Evolutionary conservation across 148 eudicot species (phyloP).

Genomic region (Silene conica): DNA sequence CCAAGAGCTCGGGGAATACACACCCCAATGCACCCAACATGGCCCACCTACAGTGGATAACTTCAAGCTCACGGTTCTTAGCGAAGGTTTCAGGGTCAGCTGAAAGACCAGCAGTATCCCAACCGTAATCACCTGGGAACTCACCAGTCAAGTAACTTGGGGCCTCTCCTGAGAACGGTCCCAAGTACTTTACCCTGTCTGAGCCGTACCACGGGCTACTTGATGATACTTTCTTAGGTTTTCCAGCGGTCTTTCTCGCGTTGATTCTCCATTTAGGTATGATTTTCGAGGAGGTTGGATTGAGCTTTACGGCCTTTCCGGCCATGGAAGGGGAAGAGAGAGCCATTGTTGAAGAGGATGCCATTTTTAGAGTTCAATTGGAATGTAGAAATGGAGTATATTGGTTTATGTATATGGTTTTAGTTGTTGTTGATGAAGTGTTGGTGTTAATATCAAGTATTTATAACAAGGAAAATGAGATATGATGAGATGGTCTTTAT

Average conservation of each 20-base stretch:
- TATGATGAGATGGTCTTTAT: slow-evolving; percentile 4
- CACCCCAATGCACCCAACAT: slow-evolving; percentile 43
- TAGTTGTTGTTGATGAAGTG: not conserved
- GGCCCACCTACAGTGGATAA: slow-evolving; percentile 43
- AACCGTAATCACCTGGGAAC: slow-evolving; percentile 43
- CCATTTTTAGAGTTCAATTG: no score
- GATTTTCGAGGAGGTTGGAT: slow-evolving; percentile 24
- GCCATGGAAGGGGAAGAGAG: slow-evolving; percentile 32
- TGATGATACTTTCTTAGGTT: slow-evolving; percentile 27
- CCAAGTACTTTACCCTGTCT: slow-evolving; percentile 44
- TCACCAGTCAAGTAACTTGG: slow-evolving; percentile 43
- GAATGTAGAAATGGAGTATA: no score
- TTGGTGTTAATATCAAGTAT: not conserved
- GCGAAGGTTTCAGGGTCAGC: slow-evolving; percentile 47
- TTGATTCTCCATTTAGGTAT: slow-evolving; percentile 23
- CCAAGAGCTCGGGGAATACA: slow-evolving; percentile 40
- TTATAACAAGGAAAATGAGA: no score
- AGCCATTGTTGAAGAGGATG: slow-evolving; percentile 45
- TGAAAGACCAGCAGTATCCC: slow-evolving; percentile 45
- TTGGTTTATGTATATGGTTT: no score
- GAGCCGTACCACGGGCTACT: slow-evolving; percentile 47
- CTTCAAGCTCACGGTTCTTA: slow-evolving; percentile 41
- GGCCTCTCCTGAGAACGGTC: slow-evolving; percentile 43
- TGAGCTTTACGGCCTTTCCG: slow-evolving; percentile 28
- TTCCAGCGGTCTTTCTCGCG: slow-evolving; percentile 33